Base-by-base conservation (phyloP, 2,329 filamentous ascomycete species). In the Stemphylium lycopersici region DNA sequence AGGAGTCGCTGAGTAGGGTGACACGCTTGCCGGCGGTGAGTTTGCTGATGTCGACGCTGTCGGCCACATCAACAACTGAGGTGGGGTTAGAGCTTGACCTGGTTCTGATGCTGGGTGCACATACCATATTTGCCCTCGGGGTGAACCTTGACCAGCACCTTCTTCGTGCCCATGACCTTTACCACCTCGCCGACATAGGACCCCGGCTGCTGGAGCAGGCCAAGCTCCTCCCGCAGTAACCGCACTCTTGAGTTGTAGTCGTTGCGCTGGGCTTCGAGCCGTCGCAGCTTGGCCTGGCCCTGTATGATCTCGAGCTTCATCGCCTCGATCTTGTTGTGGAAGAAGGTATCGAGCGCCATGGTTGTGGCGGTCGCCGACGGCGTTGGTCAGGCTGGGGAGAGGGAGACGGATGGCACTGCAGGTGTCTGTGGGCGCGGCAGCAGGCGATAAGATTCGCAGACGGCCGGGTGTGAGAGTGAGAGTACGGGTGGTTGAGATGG, bases 271-370 rank as follows among this genome's bases (percentile, higher is more conserved):
- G 95, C 95, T 83, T 99, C 95, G 69, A 99, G 86, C 74, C 95
- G 88, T 67, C 95, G 90, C 60, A 99, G 84, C 54, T 96, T 92
- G 52, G 95, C 93, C 81, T 99, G 95, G 52, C 95, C 93, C 80
- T 98, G 93, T 77, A 99, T 93, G 77, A 99, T 99, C 86, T 99
- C 93, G 77, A 99, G 92, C 89, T 98, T 98, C 90, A 98, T 96
- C 77, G 90, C 88, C 90, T 99, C 95, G 81, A 98, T 98, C 85
- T 99, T 99, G 84, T 98, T 98, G 81, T 95, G 91, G 79, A 96
- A 99, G 83, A 97, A 99, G 80, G 90, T 96, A 80, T 98, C 95
- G 81, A 99, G 90, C 86, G 93, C 93, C 95, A 99, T 99, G 77
- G 75, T 88, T 85, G 78, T 71, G 72, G 72, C 63, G 65, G 68